Evolutionary conservation across 164 flowering plant species (phyloP), one percentile per base, ranked within the genome.

Genomic region (Liquidambar formosana): DNA sequence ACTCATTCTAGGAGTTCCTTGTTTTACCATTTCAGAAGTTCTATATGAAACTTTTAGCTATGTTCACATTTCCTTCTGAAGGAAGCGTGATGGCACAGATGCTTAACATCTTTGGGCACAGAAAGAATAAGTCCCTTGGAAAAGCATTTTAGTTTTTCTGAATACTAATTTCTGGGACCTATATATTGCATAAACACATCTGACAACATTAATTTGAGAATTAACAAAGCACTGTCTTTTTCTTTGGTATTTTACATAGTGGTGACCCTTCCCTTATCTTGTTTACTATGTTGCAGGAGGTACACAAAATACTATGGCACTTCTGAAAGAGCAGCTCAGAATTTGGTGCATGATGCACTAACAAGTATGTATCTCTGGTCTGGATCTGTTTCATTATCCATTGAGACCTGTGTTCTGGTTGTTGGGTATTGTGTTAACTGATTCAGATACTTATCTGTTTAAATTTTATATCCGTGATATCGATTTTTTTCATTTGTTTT

Each of bases 231-330:
- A 33, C 22, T 19, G 44, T 33, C 33, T 15, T 25, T 21, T 25
- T 10, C 51, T 58, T 21, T 25, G 28, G 18, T 41, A 22, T 14
- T 25, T 8, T 61, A 25, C 10, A 11, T 25, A 38, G 1, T 8
- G n/a, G n/a, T 22, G 21, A 6, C 23, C 45, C 22, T 41, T 60
- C 16, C 18, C 5, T 58, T 69, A 49, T 16, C 10, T 64, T 46
- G 14, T 63, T 21, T 57, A 46, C 71, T 16, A 63, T 60, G 0
- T 65, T 79, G 72, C 94, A 96, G 99, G 93, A 82, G 98, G 80
- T 96, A 96, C 80, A 93, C 98, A 28, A 92, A 88, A 76, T 96
- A 77, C 66, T 93, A 88, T 77, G 99, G 99, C 26, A 92, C 97
- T 61, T 93, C 97, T 49, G 93, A 88, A 76, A 77, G 82, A 62